These are phyloP conservation scores for Aspergillus steynii DNA, from an alignment of 495 filamentous ascomycete genomes.

Conservation along the genomic window DNA sequence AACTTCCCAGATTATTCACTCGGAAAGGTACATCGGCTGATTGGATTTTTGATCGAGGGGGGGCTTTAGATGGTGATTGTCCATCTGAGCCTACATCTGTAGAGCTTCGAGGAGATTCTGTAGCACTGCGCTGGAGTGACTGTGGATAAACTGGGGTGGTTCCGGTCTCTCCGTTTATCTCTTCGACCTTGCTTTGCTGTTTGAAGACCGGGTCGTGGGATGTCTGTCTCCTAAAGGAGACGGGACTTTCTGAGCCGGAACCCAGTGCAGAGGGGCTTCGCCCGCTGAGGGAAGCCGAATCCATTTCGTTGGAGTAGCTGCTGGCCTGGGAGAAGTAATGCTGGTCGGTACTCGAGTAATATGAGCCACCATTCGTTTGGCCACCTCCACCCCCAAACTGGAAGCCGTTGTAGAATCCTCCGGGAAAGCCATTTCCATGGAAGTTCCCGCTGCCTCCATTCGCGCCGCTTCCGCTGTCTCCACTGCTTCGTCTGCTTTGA, in stretches of 20 bases:
- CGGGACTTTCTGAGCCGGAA: neutral
- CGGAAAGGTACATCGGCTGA: neutral
- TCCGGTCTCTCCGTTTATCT: neutral
- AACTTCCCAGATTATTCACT: neutral
- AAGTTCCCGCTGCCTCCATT: neutral
- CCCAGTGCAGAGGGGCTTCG: neutral
- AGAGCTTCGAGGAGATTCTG: neutral
- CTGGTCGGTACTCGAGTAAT: neutral
- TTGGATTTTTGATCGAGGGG: neutral
- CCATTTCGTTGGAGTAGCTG: neutral
- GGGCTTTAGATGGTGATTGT: neutral
- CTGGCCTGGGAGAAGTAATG: neutral
- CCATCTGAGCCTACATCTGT: neutral
- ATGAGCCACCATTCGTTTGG: neutral
- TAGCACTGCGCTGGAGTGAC: neutral
- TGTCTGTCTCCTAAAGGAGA: neutral
- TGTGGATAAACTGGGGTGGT: neutral
- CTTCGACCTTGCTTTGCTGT: neutral
- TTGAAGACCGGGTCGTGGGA: neutral
- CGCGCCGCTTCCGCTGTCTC: conserved; percentile 3
- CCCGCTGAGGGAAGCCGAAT: too few relatives aligned
- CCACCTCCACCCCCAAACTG: neutral
- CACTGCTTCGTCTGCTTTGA: conserved; percentile 8
- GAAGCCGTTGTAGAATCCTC: neutral
- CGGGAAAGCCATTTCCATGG: conserved; percentile 1